These are phyloP conservation scores for Podaxis sp. DNA, from an alignment of 768 basidiomycete genomes.

Conservation along the genomic window DNA sequence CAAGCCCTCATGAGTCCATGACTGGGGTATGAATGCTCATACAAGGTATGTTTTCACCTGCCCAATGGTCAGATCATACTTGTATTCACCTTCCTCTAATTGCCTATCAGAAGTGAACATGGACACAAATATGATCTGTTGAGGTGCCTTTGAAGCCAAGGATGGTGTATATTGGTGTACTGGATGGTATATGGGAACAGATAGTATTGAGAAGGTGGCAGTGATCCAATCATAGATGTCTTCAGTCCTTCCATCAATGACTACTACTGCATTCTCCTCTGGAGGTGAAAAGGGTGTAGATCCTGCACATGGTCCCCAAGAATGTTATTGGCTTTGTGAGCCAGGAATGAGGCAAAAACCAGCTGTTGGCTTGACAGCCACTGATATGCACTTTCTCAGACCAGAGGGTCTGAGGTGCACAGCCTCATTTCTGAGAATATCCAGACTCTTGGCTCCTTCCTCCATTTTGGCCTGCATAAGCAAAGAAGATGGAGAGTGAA, in stretches of 20 bases:
- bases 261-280: slow-evolving; percentile 63
- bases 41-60: slow-evolving; percentile 69
- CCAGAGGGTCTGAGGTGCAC: slow-evolving; percentile 68
- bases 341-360: slow-evolving; percentile 75
- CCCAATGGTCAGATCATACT: slow-evolving; percentile 81
- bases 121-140: slow-evolving; percentile 94
- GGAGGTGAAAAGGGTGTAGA: slow-evolving; percentile 65
- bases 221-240: slow-evolving; percentile 99
- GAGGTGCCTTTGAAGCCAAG: slow-evolving; percentile 96
- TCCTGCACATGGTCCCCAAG: slow-evolving; percentile 57
- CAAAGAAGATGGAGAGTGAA: too few relatives aligned
- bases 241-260: slow-evolving; percentile 96
- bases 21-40: slow-evolving; percentile 97
- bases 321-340: slow-evolving; percentile 64
- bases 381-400: slow-evolving; percentile 75
- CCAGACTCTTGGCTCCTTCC: slow-evolving; percentile 77
- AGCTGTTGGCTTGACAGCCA: slow-evolving; percentile 92
- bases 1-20: slow-evolving; percentile 93
- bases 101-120: slow-evolving; percentile 42
- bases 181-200: slow-evolving; percentile 45
- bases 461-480: slow-evolving; percentile 55
- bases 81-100: slow-evolving; percentile 82
- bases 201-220: slow-evolving; percentile 80
- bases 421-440: slow-evolving; percentile 80
- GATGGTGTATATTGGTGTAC: slow-evolving; percentile 71